Conservation (phyloP, 306 rosid species). For the Abrus pulchellus region DNA sequence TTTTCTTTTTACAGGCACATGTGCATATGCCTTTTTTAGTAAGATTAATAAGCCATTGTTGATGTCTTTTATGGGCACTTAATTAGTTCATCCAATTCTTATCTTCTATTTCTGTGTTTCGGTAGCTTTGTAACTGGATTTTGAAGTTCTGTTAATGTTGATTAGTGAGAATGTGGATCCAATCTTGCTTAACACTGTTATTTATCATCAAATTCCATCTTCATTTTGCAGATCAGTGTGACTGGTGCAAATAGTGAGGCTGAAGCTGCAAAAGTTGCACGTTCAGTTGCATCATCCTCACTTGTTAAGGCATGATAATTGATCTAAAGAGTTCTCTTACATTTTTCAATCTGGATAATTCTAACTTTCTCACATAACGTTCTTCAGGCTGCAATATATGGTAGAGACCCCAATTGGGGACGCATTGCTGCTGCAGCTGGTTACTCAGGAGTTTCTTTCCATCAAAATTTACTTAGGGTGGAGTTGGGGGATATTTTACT, state of each 20-base stretch:
- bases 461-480: conserved; percentile 77
- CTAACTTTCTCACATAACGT: conserved; percentile 37
- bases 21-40: background rate
- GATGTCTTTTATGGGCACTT: background rate
- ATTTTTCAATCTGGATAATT: conserved; percentile 11
- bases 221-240: conserved; percentile 72
- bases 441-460: conserved; percentile 81
- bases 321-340: conserved; percentile 26
- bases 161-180: conserved; percentile 13
- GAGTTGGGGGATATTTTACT: conserved; percentile 82
- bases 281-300: conserved; percentile 88
- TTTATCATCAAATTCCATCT: conserved; percentile 32
- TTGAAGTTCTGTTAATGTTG: conserved; percentile 19
- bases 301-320: conserved; percentile 76
- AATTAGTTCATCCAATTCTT: background rate
- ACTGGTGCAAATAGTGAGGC: conserved; percentile 78
- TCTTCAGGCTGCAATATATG: conserved; percentile 85
- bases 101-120: conserved; percentile 37
- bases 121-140: conserved; percentile 7
- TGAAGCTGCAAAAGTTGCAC: conserved; percentile 93
- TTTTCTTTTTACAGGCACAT: background rate
- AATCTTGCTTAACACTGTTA: conserved; percentile 7
- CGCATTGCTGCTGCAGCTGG: conserved; percentile 96
- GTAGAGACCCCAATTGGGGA: conserved; percentile 99
- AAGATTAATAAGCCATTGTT: conserved; percentile 13